These are phyloP conservation scores for Singerocomus inundabilis DNA, from an alignment of 1,284 basidiomycete species.

Conservation along the genomic window DNA sequence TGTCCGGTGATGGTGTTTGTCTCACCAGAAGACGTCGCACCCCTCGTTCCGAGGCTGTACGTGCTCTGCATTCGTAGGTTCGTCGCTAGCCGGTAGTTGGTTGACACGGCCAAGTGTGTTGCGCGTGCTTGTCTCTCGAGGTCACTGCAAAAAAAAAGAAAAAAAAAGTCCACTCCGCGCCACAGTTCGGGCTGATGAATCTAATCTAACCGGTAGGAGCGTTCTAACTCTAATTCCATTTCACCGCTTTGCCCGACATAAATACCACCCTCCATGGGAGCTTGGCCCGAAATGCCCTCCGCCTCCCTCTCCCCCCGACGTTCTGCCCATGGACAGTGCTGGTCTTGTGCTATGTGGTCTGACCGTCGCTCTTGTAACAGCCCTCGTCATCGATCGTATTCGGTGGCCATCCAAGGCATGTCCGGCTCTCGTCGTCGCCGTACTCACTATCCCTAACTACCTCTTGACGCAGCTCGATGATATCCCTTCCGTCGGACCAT, in stretches of 20 bases:
- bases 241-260: conserved; percentile 29
- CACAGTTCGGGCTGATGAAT: conserved; percentile 24
- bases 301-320: conserved; percentile 19
- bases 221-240: conserved; percentile 33
- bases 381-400: conserved; percentile 19
- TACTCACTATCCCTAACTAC: neutral
- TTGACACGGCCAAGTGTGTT: conserved; percentile 25
- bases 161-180: conserved; percentile 16
- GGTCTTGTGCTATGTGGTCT: conserved; percentile 24
- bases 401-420: conserved; percentile 28
- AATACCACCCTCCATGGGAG: conserved; percentile 28
- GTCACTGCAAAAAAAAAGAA: too few species aligned
- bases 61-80: neutral
- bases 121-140: too few species aligned
- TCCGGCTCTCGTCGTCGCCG: neutral
- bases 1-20: neutral
- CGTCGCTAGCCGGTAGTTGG: conserved; percentile 5
- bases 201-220: conserved; percentile 29
- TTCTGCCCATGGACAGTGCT: conserved; percentile 27
- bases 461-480: conserved; percentile 22
- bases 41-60: too few species aligned
- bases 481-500: conserved; percentile 41
- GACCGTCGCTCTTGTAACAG: conserved; percentile 14
- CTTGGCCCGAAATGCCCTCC: conserved; percentile 30
- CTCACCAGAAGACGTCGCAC: neutral